Evolutionary conservation across 1,284 basidiomycete species (phyloP), one percentile per base, ranked within the genome.

Genomic region (Pseudozyma thailandica): DNA sequence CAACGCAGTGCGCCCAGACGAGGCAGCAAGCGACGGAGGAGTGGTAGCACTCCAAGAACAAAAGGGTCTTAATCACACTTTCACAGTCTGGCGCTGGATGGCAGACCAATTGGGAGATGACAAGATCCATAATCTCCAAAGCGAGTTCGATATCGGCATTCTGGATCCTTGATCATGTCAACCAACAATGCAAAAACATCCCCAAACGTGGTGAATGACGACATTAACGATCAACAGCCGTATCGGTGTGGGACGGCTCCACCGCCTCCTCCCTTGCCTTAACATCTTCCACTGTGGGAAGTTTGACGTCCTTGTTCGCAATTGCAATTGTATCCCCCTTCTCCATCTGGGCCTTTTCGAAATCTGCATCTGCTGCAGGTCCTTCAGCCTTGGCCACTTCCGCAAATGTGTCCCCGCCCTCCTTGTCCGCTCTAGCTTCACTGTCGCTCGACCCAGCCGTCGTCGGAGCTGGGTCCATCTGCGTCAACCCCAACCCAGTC

Each of bases 11-110:
- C 30, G 28, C 12, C 75, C 72, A 46, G 55, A 69, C 6, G 74
- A 52, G 8, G 52, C 43, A 1, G 74, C 45, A 9, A 23, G 54
- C 8, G 78, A 78, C 38, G 81, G 81, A 1, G 81, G 81, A 1
- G 57, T 78, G 15, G 84, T 81, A 46, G 75, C 75, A 6, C 62
- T 85, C 12, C 84, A 85, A 47, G 84, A 85, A 63, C 83, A 84
- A 50, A 78, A 73, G 31, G 82, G 84, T 0, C 56, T 85, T 16
- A 85, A 85, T 57, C 84, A 85, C 53, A 61, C 64, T 28, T 85
- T 83, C 50, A 80, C 83, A 28, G 84, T 84, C 9, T 85, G 83
- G 82, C 55, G 80, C 26, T 84, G 81, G 82, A 70, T 72, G 59
- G 13, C 6, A 9, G n/a, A 33, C 8, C 1, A 5, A 4, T 39